Conservation (phyloP, 495 filamentous ascomycete genomes). For the Podospora pseudopauciseta region DNA sequence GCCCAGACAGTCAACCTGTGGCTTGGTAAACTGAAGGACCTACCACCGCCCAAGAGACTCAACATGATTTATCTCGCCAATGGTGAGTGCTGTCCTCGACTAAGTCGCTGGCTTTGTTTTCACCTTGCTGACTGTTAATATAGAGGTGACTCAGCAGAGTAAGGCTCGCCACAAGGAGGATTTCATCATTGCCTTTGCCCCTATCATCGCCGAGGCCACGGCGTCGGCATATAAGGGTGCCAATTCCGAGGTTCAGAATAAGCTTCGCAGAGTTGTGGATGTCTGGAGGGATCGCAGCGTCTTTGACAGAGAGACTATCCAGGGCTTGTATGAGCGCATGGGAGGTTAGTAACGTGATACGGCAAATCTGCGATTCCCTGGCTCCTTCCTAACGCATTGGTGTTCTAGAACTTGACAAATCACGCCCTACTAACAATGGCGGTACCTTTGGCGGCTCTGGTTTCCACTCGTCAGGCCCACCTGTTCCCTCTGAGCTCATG, state of each 20-base stretch:
- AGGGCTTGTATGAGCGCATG: conserved; percentile 70
- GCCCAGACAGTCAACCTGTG: conserved; percentile 83
- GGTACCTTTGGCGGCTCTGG: conserved; percentile 50
- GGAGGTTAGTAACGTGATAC: conserved; percentile 54
- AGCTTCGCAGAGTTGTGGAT: conserved; percentile 83
- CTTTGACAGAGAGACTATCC: conserved; percentile 76
- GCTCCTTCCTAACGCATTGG: conserved; percentile 1
- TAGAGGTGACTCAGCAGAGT: conserved; percentile 93
- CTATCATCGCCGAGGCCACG: conserved; percentile 83
- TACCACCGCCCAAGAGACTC: conserved; percentile 74
- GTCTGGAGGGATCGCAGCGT: conserved; percentile 86
- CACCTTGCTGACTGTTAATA: not conserved
- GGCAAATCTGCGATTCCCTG: not conserved
- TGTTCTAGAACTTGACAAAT: conserved; percentile 70
- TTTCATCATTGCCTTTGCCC: conserved; percentile 85
- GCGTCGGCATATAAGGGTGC: conserved; percentile 82
- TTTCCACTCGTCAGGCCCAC: conserved; percentile 57
- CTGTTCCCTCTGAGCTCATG: conserved; percentile 69
- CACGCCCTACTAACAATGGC: conserved; percentile 61
- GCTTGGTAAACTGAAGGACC: conserved; percentile 83
- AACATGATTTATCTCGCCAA: conserved; percentile 95
- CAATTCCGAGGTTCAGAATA: conserved; percentile 76
- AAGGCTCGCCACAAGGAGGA: conserved; percentile 87
- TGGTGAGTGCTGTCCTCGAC: conserved; percentile 50
- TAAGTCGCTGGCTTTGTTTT: conserved; percentile 13